Evolutionary conservation across 352 stramenopile genomes (phyloP), one percentile per base, ranked within the genome.

Genomic region (Phytophthora sp.): DNA sequence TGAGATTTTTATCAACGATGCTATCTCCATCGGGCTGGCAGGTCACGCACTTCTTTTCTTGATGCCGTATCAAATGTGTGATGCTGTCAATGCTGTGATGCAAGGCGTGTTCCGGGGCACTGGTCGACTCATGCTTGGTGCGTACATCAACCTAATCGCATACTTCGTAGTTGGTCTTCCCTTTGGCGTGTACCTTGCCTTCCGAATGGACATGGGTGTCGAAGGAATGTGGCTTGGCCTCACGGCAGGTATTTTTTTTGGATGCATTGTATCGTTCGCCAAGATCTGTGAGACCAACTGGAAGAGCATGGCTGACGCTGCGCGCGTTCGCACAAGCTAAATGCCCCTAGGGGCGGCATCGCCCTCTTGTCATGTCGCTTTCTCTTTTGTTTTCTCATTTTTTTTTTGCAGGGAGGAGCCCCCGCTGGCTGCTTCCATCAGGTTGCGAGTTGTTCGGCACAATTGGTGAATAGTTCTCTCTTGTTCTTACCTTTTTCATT

Each of bases 81-180:
- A 94, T 51, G 76, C 82, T 2, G 52, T 91, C 24, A 92, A 94
- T 61, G 69, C 71, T 20, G 82, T 89, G 13, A 90, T 90, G 77
- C 86, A 92, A 51, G 86, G 86, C 26, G 64, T 91, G 0, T 89
- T 91, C 58, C 80, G 82, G 8, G 83, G 84, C 44, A 90, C 79
- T 7, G 84, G 82, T 6, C 73, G 74, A 12, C 81, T 91, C 27
- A 64, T 46, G 20, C 39, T 91, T 17, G 83, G 69, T 12, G 84
- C 82, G 2, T 70, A 70, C 43, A 82, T 89, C 39, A 92, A 94
- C 31, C 38, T 87, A n/a, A 53, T 87, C 5, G 73, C 77, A 39
- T 94, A 90, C 61, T 92, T 86, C 51, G 78, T 79, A 5, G 66
- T 92, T n/a, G 83, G 86, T 10, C 31, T 92, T 6, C 86, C 86